Conservation (phyloP, 768 basidiomycete genomes). For the Cantharellus cinnabarinus region DNA sequence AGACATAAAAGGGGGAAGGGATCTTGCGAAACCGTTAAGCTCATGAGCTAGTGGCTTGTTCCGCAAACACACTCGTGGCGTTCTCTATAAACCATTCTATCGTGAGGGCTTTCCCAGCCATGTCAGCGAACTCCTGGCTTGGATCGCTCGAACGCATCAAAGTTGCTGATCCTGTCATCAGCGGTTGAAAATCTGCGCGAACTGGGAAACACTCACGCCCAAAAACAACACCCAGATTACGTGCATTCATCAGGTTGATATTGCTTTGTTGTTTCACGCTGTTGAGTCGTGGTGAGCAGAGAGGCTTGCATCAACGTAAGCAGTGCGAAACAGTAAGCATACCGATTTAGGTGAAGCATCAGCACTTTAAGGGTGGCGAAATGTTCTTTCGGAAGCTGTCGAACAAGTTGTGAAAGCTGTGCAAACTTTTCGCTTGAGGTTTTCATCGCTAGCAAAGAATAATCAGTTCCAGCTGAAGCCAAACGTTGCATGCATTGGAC, state of each 20-base stretch:
- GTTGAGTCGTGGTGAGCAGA: background rate
- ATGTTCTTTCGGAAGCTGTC: slow-evolving; percentile 66
- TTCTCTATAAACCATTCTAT: slow-evolving; percentile 93
- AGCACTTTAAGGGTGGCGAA: slow-evolving; percentile 65
- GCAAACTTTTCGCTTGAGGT: slow-evolving; percentile 40
- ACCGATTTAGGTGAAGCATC: slow-evolving; percentile 80
- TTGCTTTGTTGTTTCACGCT: slow-evolving; percentile 45
- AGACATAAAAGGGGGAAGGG: no score
- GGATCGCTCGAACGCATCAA: slow-evolving; percentile 80
- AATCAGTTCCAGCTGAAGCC: background rate
- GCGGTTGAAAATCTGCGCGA: background rate
- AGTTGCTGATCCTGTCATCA: slow-evolving; percentile 37
- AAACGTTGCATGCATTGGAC: slow-evolving; percentile 7
- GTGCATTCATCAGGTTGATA: slow-evolving; percentile 78
- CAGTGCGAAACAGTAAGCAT: slow-evolving; percentile 12
- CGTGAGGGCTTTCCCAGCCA: slow-evolving; percentile 86
- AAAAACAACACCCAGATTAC: slow-evolving; percentile 93
- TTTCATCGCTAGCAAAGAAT: slow-evolving; percentile 21
- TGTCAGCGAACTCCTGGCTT: slow-evolving; percentile 82
- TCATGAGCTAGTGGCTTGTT: no score
- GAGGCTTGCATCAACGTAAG: background rate
- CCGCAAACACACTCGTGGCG: slow-evolving; percentile 18
- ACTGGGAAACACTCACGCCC: slow-evolving; percentile 53
- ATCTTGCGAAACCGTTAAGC: no score
- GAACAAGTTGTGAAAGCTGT: slow-evolving; percentile 45